phyloP scores from a whole-genome alignment of 2,329 filamentous ascomycete genomes.

The Clarireedia paspali region DNA sequence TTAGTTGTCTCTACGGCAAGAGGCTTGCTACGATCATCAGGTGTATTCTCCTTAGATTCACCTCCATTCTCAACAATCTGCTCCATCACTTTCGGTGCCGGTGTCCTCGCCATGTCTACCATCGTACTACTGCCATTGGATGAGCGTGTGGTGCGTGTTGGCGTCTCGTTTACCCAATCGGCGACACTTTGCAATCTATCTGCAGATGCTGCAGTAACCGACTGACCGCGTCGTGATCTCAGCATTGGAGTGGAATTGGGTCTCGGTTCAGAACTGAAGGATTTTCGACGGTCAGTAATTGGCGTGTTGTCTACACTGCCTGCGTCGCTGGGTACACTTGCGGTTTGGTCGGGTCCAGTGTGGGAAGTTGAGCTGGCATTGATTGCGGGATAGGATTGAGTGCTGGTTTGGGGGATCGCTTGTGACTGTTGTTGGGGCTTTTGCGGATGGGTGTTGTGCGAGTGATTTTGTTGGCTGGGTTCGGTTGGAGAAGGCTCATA shows the following conservation, averaged over 20 bases:
- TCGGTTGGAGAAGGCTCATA: too few species aligned
- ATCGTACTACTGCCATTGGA: not conserved
- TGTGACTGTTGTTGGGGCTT: too few species aligned
- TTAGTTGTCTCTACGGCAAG: not conserved
- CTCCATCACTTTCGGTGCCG: constrained; percentile 2
- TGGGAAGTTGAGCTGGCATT: not conserved
- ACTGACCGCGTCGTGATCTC: constrained; percentile 17
- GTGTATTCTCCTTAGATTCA: not conserved
- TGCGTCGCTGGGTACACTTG: not conserved
- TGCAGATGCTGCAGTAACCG: constrained; percentile 10
- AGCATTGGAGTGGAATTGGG: constrained; percentile 14
- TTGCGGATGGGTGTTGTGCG: too few species aligned
- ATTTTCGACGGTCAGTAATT: not conserved
- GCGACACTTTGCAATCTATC: constrained; percentile 14
- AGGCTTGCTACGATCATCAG: not conserved
- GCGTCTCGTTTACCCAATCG: constrained; percentile 15
- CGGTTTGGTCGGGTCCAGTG: not conserved
- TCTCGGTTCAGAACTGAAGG: constrained; percentile 9
- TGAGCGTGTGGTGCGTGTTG: not conserved
- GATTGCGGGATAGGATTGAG: not conserved
- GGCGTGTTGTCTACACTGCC: not conserved
- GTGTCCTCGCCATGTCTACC: not conserved
- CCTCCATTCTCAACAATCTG: not conserved
- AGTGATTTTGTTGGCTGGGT: too few species aligned
- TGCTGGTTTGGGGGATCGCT: not conserved